Conservation (phyloP, 306 rosid genomes). For the Spatholobus suberectus region DNA sequence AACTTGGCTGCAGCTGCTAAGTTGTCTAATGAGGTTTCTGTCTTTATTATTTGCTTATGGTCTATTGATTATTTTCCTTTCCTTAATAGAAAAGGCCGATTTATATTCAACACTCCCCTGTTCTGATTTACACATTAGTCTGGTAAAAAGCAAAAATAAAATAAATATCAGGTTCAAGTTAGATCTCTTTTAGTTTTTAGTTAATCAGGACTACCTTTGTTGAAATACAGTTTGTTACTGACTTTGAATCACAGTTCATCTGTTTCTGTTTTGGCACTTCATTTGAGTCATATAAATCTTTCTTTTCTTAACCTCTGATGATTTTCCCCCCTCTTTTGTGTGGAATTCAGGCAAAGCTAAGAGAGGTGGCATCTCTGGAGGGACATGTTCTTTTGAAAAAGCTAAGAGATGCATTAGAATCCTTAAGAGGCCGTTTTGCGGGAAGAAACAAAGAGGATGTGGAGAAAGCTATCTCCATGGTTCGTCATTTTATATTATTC, state of each 20-base stretch:
- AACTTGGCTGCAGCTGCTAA: constrained; percentile 93
- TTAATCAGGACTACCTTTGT: not conserved
- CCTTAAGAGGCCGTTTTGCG: constrained; percentile 70
- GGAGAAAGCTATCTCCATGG: constrained; percentile 97
- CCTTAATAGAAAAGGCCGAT: not conserved
- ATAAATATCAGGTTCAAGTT: not conserved
- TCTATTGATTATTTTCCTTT: constrained; percentile 23
- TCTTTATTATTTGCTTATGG: constrained; percentile 32
- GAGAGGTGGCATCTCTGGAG: constrained; percentile 94
- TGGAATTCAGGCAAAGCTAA: constrained; percentile 78
- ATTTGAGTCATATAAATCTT: constrained; percentile 23
- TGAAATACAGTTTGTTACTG: constrained; percentile 8
- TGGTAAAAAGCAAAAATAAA: not conserved
- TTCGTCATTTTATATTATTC: constrained; percentile 48
- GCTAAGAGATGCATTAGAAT: constrained; percentile 93
- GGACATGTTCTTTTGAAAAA: constrained; percentile 97
- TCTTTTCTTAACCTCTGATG: constrained; percentile 19
- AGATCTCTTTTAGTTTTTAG: not conserved
- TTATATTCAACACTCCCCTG: not conserved
- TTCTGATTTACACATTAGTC: constrained; percentile 1
- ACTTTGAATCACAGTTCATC: constrained; percentile 7
- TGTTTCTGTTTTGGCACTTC: constrained; percentile 2
- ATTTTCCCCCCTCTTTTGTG: not conserved
- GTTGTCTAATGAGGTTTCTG: constrained; percentile 83
- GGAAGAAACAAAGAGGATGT: constrained; percentile 95